Conservation (phyloP, 2,329 filamentous ascomycete genomes). For the Apiospora arundinis region DNA sequence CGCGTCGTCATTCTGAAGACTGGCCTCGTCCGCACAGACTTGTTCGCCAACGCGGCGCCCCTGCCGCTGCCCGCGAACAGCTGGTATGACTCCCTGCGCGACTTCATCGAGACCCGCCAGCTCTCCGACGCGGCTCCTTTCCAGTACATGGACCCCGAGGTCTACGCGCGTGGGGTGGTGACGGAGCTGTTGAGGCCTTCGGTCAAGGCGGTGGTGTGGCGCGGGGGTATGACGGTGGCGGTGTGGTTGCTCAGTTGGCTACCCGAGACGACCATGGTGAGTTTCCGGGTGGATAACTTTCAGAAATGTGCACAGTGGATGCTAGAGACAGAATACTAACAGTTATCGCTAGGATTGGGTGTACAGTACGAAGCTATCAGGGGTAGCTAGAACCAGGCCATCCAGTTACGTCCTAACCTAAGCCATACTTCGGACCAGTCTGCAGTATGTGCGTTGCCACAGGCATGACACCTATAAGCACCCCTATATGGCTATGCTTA, state of each 20-base stretch:
- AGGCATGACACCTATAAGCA: too few relatives aligned
- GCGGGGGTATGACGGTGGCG: conserved; percentile 29
- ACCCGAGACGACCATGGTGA: background rate
- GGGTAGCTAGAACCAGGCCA: too few relatives aligned
- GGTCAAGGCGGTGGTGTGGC: conserved; percentile 34
- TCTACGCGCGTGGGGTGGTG: conserved; percentile 1
- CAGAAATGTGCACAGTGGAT: too few relatives aligned
- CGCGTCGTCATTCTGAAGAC: conserved; percentile 36
- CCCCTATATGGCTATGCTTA: too few relatives aligned
- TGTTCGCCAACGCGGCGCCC: conserved; percentile 33
- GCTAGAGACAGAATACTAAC: too few relatives aligned
- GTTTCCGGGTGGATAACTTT: too few relatives aligned
- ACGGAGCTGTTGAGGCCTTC: background rate
- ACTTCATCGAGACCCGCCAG: background rate
- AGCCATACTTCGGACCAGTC: too few relatives aligned
- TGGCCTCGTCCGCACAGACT: conserved; percentile 29
- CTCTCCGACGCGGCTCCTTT: background rate
- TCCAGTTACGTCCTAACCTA: too few relatives aligned
- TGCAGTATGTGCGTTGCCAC: too few relatives aligned
- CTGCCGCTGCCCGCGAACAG: conserved; percentile 31
- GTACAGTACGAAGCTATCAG: too few relatives aligned
- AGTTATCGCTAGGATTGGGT: too few relatives aligned
- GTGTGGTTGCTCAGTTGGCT: conserved; percentile 36
- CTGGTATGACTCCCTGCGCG: conserved; percentile 27
- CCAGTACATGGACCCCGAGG: background rate